Conservation (phyloP, 2,329 filamentous ascomycete species). For the Atkinsonella texensis region DNA sequence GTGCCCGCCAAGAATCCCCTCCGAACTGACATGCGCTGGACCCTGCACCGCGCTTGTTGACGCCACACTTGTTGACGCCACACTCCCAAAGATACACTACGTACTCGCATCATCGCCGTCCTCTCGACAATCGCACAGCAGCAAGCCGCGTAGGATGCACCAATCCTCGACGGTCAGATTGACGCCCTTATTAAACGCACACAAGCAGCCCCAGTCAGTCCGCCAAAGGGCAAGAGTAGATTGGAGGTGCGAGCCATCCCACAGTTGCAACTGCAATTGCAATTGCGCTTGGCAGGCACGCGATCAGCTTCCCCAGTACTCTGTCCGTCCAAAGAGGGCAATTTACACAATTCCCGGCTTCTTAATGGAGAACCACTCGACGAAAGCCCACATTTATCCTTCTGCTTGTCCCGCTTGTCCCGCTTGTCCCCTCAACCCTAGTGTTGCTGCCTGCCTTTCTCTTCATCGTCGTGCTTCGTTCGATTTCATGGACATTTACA, state of each 20-base stretch:
- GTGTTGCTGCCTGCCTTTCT: not conserved
- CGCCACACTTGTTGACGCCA: too few species aligned
- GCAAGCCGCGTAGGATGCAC: too few species aligned
- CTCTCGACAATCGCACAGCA: too few species aligned
- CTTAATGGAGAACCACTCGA: not conserved
- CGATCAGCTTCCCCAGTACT: conserved; percentile 4
- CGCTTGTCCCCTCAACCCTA: not conserved
- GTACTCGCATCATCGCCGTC: too few species aligned
- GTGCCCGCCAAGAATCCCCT: too few species aligned
- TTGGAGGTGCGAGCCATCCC: not conserved
- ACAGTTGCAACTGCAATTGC: not conserved
- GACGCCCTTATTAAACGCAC: too few species aligned
- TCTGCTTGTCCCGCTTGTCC: not conserved
- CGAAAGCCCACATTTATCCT: conserved; percentile 3
- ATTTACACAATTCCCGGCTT: not conserved
- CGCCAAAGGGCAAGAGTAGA: not conserved
- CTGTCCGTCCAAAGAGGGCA: not conserved
- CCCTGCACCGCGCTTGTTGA: too few species aligned
- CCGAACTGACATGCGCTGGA: too few species aligned
- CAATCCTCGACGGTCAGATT: too few species aligned
- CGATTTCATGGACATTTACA: not conserved
- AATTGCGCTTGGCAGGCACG: not conserved
- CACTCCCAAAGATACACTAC: too few species aligned
- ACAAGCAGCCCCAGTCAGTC: not conserved
- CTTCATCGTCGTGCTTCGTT: not conserved